Evolutionary conservation across 306 rosid species (phyloP), one percentile per base, ranked within the genome.

Genomic region (Alnus rubra): DNA sequence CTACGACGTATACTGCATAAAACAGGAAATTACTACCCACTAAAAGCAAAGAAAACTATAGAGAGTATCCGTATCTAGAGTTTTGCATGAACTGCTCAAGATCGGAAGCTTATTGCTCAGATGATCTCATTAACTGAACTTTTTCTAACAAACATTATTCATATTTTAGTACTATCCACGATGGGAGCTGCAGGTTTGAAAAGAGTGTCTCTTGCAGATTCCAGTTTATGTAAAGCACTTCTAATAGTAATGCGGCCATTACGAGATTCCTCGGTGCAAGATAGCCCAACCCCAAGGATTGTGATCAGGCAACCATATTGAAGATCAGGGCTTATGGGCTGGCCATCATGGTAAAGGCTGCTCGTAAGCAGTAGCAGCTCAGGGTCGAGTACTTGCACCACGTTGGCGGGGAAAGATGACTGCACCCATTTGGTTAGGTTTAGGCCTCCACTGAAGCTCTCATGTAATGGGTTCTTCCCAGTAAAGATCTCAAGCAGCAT

Each of bases 391-490:
- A 83, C 89, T 67, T 84, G 81, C 50, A 39, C 37, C 33, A 74
- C 50, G 75, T 85, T 83, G 16, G 79, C 48, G 7, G 84, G 89
- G n/a, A 80, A 71, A 78, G 80, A 75, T 55, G 90, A 85, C 39
- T 87, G 84, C 74, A 84, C 86, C 94, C 96, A 93, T 53, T 71
- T 84, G 73, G 78, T 76, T 18, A 93, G 78, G 83, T 71, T 85
- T 44, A 74, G 64, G 16, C 85, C 89, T 44, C 85, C 96, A 1
- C 37, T 78, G 78, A 93, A 93, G 39, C 78, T 64, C 33, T 88
- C 91, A 68, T 90, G 81, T 12, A 84, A 88, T 9, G 97, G 94
- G 33, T 89, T 82, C 76, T 76, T 93, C 14, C 92, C 89, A 1
- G 88, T 79, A 14, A 90, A 87, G 12, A 93, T 84, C 77, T 90